Base-by-base conservation (phyloP, 2,329 filamentous ascomycete species). In the Hypoxylon sp. region DNA sequence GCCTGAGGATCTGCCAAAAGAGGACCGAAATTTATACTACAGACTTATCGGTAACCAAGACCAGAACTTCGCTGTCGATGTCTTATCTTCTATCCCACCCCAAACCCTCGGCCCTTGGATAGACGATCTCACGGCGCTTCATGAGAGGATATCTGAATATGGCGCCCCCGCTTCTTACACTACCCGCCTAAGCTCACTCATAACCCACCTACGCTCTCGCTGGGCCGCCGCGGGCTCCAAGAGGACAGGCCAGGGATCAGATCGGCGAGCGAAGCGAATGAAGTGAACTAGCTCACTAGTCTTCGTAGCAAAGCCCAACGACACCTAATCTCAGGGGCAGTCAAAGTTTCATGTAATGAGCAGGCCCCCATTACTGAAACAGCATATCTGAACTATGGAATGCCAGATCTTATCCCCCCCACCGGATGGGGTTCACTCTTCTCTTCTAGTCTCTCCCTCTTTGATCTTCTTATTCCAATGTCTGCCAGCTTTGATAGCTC, bases 21-120 rank as follows among this genome's bases (percentile, higher is more conserved):
- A 73, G 23, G 79, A 83, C 32, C 79, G 81, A 4, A 85, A 86
- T 64, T 78, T 87, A 7, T 88, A 85, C 75, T 73, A 79, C 45
- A 77, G 79, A 14, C 81, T 87, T 25, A 78, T 87, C 0, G 84
- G 85, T 7, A 81, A 82, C 45, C 72, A 72, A 6, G 81, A 83
- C 55, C 70, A 72, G 4, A 77, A 79, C 69, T 87, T 87, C 67
- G 78, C 85, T 41, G 72, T 86, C 34, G 80, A 79, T 36, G 79
- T 82, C 6, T 78, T 88, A 4, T 64, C 69, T 1, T 59, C 71
- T 13, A 71, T 78, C 17, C 60, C 67, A 3, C 66, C 65, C 14
- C 60, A 70, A 11, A 49, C 62, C n/a, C 43, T 76, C 10, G 43
- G 56, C 10, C 73, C 73, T 14, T 68, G 75, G 28, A 45, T 69